These are phyloP conservation scores for Byssochlamys sp. DNA, from an alignment of 2,329 filamentous ascomycete species.

Conservation along the genomic window DNA sequence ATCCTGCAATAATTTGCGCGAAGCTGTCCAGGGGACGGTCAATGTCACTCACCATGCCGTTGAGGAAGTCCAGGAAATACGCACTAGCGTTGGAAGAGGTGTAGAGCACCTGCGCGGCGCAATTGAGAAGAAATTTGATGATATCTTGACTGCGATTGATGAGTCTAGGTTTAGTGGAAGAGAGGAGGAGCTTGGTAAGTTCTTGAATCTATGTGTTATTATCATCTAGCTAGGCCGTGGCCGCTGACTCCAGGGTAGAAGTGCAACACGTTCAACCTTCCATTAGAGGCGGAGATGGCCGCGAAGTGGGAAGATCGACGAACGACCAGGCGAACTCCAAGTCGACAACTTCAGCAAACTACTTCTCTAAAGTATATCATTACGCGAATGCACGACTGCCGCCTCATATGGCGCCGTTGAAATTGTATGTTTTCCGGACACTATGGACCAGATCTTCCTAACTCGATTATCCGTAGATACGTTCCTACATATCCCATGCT, in stretches of 20 bases:
- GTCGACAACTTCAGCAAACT: constrained; percentile 32
- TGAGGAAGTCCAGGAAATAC: neutral
- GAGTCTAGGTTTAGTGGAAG: neutral
- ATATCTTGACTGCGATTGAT: neutral
- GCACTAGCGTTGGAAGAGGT: neutral
- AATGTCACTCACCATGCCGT: neutral
- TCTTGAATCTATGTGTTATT: neutral
- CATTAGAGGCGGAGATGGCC: neutral
- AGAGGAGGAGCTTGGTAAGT: neutral
- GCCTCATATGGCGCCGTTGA: constrained; percentile 55
- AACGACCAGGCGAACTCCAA: neutral
- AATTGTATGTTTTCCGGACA: constrained; percentile 43
- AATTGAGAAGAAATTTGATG: neutral
- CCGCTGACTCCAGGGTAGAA: neutral
- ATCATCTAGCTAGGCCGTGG: neutral
- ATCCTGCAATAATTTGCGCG: neutral
- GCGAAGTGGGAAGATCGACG: neutral
- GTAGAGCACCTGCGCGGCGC: neutral
- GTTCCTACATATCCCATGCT: constrained; percentile 67
- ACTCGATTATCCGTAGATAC: constrained; percentile 40
- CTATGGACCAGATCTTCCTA: neutral
- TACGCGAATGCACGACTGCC: constrained; percentile 72
- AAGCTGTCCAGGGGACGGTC: neutral
- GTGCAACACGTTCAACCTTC: neutral
- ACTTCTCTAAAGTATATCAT: constrained; percentile 66